These are phyloP conservation scores for Solanum etuberosum DNA, from an alignment of 257 asterid genomes.

Conservation along the genomic window DNA sequence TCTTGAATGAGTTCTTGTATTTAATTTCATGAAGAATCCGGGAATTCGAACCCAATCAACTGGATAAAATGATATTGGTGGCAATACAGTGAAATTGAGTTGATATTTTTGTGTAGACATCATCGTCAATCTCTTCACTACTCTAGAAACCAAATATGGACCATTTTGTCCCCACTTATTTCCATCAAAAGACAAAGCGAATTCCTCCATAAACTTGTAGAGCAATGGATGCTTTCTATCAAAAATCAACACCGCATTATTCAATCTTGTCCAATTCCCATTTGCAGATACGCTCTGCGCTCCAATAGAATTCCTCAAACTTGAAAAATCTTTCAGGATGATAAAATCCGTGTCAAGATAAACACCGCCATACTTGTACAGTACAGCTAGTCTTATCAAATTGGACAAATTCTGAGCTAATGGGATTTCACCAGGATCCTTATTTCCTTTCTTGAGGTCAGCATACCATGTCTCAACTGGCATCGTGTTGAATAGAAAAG, in stretches of 20 bases:
- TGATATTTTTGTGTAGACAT: neutral
- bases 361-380: constrained; percentile 67
- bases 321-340: constrained; percentile 40
- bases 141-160: constrained; percentile 71
- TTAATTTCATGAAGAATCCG: constrained; percentile 26
- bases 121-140: constrained; percentile 23
- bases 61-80: constrained; percentile 60
- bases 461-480: constrained; percentile 46
- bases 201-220: constrained; percentile 57
- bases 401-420: constrained; percentile 61
- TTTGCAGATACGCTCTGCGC: constrained; percentile 37
- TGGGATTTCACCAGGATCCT: constrained; percentile 51
- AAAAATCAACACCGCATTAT: constrained; percentile 56
- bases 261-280: constrained; percentile 78
- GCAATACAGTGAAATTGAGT: constrained; percentile 35
- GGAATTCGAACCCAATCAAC: constrained; percentile 41
- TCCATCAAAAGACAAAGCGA: constrained; percentile 51
- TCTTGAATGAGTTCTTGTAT: constrained; percentile 2
- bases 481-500: constrained; percentile 27
- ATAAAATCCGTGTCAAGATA: constrained; percentile 64
- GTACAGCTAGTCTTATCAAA: constrained; percentile 50
- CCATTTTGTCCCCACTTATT: constrained; percentile 82
- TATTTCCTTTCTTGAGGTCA: constrained; percentile 36
- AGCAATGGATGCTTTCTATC: constrained; percentile 51
- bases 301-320: constrained; percentile 50